phyloP scores from a whole-genome alignment of 768 basidiomycete genomes.

The Boletus reticulatus region DNA sequence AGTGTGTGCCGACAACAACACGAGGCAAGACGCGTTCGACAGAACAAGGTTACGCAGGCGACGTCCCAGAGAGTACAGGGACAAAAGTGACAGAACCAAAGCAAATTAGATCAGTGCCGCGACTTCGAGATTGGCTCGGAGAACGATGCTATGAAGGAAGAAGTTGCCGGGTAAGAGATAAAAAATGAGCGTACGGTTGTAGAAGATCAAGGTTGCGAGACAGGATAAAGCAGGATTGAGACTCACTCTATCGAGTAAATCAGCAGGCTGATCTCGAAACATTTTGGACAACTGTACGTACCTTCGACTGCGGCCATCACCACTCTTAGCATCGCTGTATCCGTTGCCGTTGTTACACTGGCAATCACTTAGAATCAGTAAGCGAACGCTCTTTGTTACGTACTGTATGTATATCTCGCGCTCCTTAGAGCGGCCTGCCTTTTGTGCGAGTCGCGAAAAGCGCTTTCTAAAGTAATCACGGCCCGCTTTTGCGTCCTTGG shows the following conservation, averaged over 20 bases:
- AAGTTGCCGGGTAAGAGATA: slow-evolving; percentile 12
- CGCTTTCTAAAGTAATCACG: slow-evolving; percentile 89
- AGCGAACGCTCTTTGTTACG: slow-evolving; percentile 32
- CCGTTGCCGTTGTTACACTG: slow-evolving; percentile 88
- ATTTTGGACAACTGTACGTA: slow-evolving; percentile 34
- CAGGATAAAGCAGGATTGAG: slow-evolving; percentile 20
- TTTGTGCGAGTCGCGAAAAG: slow-evolving; percentile 79
- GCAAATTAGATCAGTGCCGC: slow-evolving; percentile 33
- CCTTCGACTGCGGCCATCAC: slow-evolving; percentile 98
- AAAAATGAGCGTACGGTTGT: slow-evolving; percentile 28
- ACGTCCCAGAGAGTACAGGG: slow-evolving; percentile 11
- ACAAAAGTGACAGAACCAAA: slow-evolving; percentile 10
- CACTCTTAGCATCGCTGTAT: slow-evolving; percentile 82
- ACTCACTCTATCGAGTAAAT: slow-evolving; percentile 63
- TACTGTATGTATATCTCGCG: slow-evolving; percentile 94
- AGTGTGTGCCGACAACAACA: slow-evolving; percentile 20
- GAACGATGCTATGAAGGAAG: slow-evolving; percentile 33
- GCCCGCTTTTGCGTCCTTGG: slow-evolving; percentile 68
- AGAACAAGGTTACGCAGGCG: slow-evolving; percentile 4
- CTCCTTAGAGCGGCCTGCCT: slow-evolving; percentile 80
- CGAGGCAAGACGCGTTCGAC: slow-evolving; percentile 10
- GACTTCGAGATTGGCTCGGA: slow-evolving; percentile 36
- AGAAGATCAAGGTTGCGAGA: slow-evolving; percentile 18
- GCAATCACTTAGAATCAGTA: slow-evolving; percentile 4
- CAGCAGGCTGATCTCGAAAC: slow-evolving; percentile 4